These are phyloP conservation scores for Trichopus zeylanicus DNA, from an alignment of 116 monocot species.

Conservation along the genomic window DNA sequence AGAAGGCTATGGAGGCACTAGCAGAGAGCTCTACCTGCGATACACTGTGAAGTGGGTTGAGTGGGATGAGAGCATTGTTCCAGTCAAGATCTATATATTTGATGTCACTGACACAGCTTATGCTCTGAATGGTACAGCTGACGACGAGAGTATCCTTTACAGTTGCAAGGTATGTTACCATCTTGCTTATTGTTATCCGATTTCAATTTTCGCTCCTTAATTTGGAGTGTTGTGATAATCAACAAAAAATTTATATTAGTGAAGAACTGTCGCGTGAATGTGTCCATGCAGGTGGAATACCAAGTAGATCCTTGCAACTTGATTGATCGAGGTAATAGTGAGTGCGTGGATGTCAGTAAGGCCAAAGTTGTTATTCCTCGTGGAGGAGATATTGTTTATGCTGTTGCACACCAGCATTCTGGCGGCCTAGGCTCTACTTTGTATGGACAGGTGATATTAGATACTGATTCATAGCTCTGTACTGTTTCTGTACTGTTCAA, in stretches of 20 bases:
- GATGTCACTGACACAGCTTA: constrained; percentile 46
- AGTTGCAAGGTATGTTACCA: constrained; percentile 39
- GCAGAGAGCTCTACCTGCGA: constrained; percentile 47
- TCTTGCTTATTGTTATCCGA: not conserved
- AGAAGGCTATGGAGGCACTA: constrained; percentile 18
- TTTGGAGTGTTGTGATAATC: not conserved
- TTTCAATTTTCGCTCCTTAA: not conserved
- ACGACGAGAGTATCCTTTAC: not conserved
- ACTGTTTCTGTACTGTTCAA: not conserved
- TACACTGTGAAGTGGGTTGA: constrained; percentile 72
- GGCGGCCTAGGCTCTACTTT: constrained; percentile 55
- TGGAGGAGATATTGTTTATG: constrained; percentile 73
- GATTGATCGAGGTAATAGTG: constrained; percentile 2
- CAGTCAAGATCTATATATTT: constrained; percentile 76
- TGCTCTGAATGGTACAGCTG: not conserved
- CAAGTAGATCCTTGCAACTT: constrained; percentile 29
- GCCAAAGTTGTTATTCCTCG: constrained; percentile 32
- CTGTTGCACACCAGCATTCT: constrained; percentile 71
- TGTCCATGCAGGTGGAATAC: constrained; percentile 53
- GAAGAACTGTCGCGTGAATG: too few relatives aligned
- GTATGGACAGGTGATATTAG: constrained; percentile 49
- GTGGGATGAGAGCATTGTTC: constrained; percentile 44
- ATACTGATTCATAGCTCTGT: not conserved
- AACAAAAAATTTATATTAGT: too few relatives aligned
- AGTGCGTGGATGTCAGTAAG: constrained; percentile 41